Percentiles rank a stretch among this genome's conserved stretches.
Conservation (phyloP, 441 rosid species). For the Gossypium lobatum region DNA sequence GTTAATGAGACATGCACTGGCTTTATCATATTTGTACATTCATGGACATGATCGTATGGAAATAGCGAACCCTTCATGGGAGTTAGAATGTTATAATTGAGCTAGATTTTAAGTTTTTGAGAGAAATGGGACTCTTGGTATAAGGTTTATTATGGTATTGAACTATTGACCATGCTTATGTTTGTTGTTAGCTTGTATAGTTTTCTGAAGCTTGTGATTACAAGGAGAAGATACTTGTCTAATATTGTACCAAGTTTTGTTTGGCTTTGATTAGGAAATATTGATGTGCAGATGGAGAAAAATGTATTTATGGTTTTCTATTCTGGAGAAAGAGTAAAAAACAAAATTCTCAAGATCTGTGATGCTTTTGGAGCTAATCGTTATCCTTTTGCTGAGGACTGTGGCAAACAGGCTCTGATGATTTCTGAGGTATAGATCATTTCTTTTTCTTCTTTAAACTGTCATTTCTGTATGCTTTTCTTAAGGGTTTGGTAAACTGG, state of each 20-base stretch:
- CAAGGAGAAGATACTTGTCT: neutral
- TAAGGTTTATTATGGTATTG: neutral
- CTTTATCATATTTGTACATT: neutral
- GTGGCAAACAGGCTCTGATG: conserved; percentile 60
- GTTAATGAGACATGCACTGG: neutral
- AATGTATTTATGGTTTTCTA: conserved; percentile 74
- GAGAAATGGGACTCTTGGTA: neutral
- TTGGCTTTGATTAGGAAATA: conserved; percentile 20
- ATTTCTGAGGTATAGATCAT: conserved; percentile 47
- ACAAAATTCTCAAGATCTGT: conserved; percentile 78
- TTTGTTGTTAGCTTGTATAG: neutral
- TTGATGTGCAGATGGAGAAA: conserved; percentile 69
- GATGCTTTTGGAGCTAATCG: conserved; percentile 96
- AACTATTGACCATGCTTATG: neutral
- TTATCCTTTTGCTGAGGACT: conserved; percentile 75
- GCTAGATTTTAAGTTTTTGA: neutral
- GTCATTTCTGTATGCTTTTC: neutral
- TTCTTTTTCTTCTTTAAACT: conserved; percentile 1
- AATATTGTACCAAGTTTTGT: conserved; percentile 10
- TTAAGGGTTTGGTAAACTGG: neutral
- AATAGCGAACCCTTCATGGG: neutral
- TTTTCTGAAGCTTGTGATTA: conserved; percentile 8
- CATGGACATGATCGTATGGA: neutral
- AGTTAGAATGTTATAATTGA: conserved; percentile 1
- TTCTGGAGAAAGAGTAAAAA: conserved; percentile 84